Percentiles rank a stretch among this genome's conserved stretches.
Evolutionary conservation across 257 asterid genomes (phyloP).

Genomic region (Gentiana straminea): DNA sequence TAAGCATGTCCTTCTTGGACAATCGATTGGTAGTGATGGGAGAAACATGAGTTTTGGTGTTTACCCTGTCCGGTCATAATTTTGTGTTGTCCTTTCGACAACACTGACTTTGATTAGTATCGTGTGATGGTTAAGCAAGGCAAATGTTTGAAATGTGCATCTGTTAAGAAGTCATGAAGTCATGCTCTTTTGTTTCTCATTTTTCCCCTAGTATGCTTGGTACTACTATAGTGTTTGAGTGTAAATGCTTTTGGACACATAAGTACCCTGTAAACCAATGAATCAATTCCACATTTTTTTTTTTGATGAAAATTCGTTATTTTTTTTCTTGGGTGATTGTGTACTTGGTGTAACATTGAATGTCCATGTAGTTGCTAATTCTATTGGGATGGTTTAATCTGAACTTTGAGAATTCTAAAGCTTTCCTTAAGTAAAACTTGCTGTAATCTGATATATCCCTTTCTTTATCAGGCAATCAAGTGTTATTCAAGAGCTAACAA

Average conservation of each 20-base stretch:
- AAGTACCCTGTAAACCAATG: too few species aligned
- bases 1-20: not conserved
- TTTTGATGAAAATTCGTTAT: too few species aligned
- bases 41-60: not conserved
- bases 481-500: constrained; percentile 68
- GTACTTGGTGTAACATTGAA: too few species aligned
- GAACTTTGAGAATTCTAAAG: too few species aligned
- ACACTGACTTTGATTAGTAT: not conserved
- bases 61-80: not conserved
- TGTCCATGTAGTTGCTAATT: too few species aligned
- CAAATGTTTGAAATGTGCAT: not conserved
- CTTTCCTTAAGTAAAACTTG: not conserved
- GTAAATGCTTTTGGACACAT: too few species aligned
- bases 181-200: not conserved
- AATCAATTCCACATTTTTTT: too few species aligned
- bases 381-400: too few species aligned
- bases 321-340: too few species aligned
- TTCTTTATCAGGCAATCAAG: constrained; percentile 58
- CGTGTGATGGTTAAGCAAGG: not conserved
- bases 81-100: not conserved
- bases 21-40: too few species aligned
- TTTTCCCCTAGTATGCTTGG: not conserved
- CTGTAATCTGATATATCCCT: not conserved
- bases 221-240: too few species aligned
- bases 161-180: not conserved